Percentiles rank a stretch among this genome's conserved stretches.
Conservation (phyloP, 306 rosid genomes). For the Astragalus membranaceus region DNA sequence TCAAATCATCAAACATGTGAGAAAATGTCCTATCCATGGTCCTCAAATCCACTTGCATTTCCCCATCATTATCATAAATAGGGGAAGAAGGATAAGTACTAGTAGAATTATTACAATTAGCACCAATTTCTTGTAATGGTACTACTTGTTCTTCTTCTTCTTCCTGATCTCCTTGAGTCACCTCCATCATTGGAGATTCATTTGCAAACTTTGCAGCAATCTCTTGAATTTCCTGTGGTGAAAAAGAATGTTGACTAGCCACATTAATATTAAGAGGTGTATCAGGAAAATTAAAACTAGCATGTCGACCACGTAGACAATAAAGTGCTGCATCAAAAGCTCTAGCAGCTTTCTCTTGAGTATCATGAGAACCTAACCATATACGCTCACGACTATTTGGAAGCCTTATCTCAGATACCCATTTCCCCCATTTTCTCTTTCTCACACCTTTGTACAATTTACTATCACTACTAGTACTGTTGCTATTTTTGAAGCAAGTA, state of each 20-base stretch:
- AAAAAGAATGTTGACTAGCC: conserved; percentile 7
- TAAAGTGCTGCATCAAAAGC: conserved; percentile 74
- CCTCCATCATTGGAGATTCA: not conserved
- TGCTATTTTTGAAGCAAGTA: not conserved
- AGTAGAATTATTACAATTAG: not conserved
- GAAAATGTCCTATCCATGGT: conserved; percentile 43
- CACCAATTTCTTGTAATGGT: not conserved
- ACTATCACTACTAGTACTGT: not conserved
- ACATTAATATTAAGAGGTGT: conserved; percentile 25
- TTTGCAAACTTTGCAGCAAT: conserved; percentile 50
- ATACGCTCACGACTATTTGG: conserved; percentile 70
- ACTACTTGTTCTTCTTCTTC: not conserved
- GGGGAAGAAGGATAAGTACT: not conserved
- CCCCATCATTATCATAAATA: not conserved
- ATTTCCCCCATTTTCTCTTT: conserved; percentile 78
- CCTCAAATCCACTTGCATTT: conserved; percentile 1
- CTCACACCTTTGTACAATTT: conserved; percentile 59
- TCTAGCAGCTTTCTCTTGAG: conserved; percentile 58
- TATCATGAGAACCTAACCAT: conserved; percentile 68
- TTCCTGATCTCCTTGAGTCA: not conserved
- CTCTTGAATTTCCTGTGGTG: conserved; percentile 42
- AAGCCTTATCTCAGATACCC: conserved; percentile 74
- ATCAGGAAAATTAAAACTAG: conserved; percentile 53
- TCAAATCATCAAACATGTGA: conserved; percentile 29
- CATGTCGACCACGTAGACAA: conserved; percentile 51